Evolutionary conservation across 768 basidiomycete species (phyloP).

Genomic region (Naganishia randhawae): DNA sequence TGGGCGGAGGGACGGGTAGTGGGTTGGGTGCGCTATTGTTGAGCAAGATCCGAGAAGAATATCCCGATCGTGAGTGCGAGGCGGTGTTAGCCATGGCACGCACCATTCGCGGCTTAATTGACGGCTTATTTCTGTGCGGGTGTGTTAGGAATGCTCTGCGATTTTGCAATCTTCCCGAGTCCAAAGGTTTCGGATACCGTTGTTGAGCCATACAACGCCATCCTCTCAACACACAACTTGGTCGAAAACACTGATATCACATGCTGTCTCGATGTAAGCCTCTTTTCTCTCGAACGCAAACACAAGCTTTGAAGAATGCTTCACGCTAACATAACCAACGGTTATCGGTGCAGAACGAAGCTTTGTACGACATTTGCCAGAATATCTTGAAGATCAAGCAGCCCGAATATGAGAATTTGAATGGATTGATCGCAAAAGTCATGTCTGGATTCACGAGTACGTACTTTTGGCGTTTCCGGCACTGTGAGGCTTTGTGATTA

Average conservation of each 20-base stretch:
- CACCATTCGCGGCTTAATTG: not conserved
- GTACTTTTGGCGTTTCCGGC: slow-evolving; percentile 20
- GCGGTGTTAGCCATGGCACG: not conserved
- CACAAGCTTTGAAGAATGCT: not conserved
- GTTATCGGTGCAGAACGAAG: slow-evolving; percentile 46
- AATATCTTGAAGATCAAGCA: slow-evolving; percentile 44
- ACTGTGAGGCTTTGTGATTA: slow-evolving; percentile 11
- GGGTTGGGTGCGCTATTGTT: slow-evolving; percentile 47
- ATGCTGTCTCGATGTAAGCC: slow-evolving; percentile 44
- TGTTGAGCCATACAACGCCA: slow-evolving; percentile 50
- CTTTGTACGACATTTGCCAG: slow-evolving; percentile 50
- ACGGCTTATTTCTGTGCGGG: too few relatives aligned
- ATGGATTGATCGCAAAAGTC: slow-evolving; percentile 73
- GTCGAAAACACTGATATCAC: slow-evolving; percentile 49
- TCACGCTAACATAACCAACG: not conserved
- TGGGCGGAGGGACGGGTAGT: slow-evolving; percentile 50
- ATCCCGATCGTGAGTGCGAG: slow-evolving; percentile 40
- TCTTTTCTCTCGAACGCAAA: not conserved
- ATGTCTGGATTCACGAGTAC: slow-evolving; percentile 85
- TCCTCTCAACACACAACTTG: slow-evolving; percentile 46
- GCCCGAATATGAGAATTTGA: slow-evolving; percentile 50
- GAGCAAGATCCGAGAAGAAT: slow-evolving; percentile 49
- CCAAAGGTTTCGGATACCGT: slow-evolving; percentile 51
- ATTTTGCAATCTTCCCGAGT: slow-evolving; percentile 48
- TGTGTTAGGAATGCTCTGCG: slow-evolving; percentile 47